These are phyloP conservation scores for Blastomyces gilchristii DNA, from an alignment of 2,329 filamentous ascomycete species.

Conservation along the genomic window DNA sequence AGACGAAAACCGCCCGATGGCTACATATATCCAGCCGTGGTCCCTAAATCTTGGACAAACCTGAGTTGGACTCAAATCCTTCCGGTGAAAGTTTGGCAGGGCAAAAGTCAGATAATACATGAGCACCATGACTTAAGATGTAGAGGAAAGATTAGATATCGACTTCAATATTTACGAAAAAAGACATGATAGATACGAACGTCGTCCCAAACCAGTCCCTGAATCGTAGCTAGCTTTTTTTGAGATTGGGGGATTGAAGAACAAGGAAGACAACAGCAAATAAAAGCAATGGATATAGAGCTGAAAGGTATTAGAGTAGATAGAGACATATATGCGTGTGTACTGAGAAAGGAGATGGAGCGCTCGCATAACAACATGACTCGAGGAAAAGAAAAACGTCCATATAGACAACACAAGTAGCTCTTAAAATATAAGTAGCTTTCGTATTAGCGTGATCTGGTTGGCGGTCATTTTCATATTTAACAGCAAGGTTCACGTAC, in stretches of 20 bases:
- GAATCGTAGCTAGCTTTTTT: not conserved
- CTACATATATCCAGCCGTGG: conserved; percentile 1
- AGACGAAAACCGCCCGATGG: not conserved
- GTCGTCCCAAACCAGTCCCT: not conserved
- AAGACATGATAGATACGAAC: not conserved
- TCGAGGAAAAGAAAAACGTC: not conserved
- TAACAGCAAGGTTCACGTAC: not conserved
- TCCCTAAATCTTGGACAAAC: not conserved
- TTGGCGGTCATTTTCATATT: not conserved
- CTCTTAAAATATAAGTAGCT: not conserved
- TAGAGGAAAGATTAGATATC: not conserved
- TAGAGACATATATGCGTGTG: not conserved
- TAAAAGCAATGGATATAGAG: conserved; percentile 7
- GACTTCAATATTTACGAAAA: not conserved
- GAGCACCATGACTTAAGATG: not conserved
- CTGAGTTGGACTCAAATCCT: not conserved
- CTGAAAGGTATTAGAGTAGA: conserved; percentile 6
- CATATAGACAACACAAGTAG: not conserved
- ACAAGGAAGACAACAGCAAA: conserved; percentile 1
- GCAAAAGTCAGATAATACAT: not conserved
- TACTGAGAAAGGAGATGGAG: not conserved
- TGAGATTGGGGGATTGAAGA: not conserved
- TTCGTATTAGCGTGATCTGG: not conserved
- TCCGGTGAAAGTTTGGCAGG: not conserved
- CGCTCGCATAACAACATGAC: conserved; percentile 1